Base-by-base conservation (phyloP, 352 stramenopile species). In the Pythium dissotocum region DNA sequence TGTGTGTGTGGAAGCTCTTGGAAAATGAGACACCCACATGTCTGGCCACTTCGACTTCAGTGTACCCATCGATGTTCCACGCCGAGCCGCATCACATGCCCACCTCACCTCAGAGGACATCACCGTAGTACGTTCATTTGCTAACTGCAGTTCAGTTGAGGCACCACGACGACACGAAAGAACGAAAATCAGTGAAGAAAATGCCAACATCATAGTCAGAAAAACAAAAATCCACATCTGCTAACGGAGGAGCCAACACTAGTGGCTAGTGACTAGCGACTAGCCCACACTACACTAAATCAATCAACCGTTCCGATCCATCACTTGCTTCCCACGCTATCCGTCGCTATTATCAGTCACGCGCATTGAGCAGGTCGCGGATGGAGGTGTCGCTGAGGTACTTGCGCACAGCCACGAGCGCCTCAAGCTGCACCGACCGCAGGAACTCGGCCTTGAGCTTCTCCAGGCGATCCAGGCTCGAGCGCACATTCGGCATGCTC, bases 391-490 rank as follows among this genome's bases (percentile, higher is more conserved):
- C 80, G 61, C 79, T 90, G 30, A 91, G 71, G 58, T 90, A 88
- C 70, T 87, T 89, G 58, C 81, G 82, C 57, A 92, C 84, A 8
- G 83, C 83, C 6, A 94, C 81, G 28, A 92, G 75, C 8, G 83
- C 83, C 55, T 94, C 83, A 1, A 94, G 76, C 66, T 94, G 83
- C 48, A 94, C 83, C 0, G 83, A 90, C 8, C 84, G 81, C 44
- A 94, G 65, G 54, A 94, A 94, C 53, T 91, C 86, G 52, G 70
- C 71, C 58, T 85, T 87, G 16, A 90, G 76, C 71, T 77, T 77
- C 3, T 87, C 72, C 14, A 94, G 67, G 1, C 66, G 65, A 4
- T 75, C 69, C 49, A 92, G 63, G 18, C 49, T 72, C 30, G 69
- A 55, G 16, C 28, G 58, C 4, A 76, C 75, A n/a, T 74, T 77